Evolutionary conservation across 2,329 filamentous ascomycete genomes (phyloP).

Genomic region (Ophiosphaerella narmari): DNA sequence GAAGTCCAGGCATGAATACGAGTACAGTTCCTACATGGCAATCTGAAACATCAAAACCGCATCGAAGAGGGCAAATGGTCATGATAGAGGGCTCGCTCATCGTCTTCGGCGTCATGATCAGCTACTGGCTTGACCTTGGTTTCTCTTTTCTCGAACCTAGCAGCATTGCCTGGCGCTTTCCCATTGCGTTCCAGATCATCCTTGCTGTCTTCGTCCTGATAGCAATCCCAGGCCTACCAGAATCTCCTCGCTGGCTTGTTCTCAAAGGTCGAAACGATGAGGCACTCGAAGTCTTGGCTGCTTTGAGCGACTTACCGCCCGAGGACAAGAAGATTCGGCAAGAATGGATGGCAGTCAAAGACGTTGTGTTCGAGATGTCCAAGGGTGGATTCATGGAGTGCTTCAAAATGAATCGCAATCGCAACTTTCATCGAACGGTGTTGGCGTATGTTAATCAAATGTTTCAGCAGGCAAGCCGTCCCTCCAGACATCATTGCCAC

Average conservation of each 20-base stretch:
- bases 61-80: constrained; percentile 53
- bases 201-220: constrained; percentile 61
- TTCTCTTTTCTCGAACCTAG: constrained; percentile 57
- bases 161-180: constrained; percentile 51
- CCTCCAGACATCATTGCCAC: constrained; percentile 33
- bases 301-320: constrained; percentile 45
- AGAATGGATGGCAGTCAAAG: constrained; percentile 44
- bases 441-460: constrained; percentile 52
- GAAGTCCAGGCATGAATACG: constrained; percentile 28
- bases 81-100: constrained; percentile 55
- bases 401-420: constrained; percentile 59
- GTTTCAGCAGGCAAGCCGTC: constrained; percentile 49
- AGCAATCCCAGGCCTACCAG: constrained; percentile 49
- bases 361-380: constrained; percentile 45
- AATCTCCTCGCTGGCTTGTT: constrained; percentile 57
- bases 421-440: constrained; percentile 51
- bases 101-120: constrained; percentile 50
- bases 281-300: constrained; percentile 42
- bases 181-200: constrained; percentile 61
- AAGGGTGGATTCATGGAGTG: constrained; percentile 60
- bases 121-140: constrained; percentile 49
- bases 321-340: constrained; percentile 45
- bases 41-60: constrained; percentile 53
- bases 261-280: constrained; percentile 57
- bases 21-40: constrained; percentile 52